Percentiles rank a stretch among this genome's conserved stretches.
phyloP scores from a whole-genome alignment of 306 rosid species.

The Gleditsia sinensis region DNA sequence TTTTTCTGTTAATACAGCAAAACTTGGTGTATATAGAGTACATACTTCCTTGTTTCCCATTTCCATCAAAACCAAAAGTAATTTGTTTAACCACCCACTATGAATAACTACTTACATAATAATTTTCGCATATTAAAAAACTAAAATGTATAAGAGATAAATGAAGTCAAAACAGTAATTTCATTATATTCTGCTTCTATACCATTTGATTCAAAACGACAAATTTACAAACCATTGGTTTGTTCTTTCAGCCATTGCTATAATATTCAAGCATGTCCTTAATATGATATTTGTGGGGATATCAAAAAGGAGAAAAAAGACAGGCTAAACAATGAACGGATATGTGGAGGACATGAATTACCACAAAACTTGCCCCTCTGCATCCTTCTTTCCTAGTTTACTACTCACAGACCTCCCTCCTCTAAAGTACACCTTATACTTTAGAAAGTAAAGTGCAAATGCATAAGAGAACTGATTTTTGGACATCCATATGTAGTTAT shows the following conservation, averaged over 20 bases:
- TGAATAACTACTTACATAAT: too few species aligned
- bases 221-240: background rate
- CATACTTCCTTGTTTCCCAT: too few species aligned
- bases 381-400: conserved; percentile 17
- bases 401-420: too few species aligned
- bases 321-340: conserved; percentile 31
- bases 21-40: too few species aligned
- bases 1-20: too few species aligned
- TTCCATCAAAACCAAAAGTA: too few species aligned
- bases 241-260: background rate
- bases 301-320: background rate
- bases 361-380: conserved; percentile 50
- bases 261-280: conserved; percentile 1
- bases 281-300: background rate
- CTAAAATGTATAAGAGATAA: background rate
- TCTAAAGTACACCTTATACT: too few species aligned
- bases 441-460: too few species aligned
- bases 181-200: background rate
- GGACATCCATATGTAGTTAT: too few species aligned
- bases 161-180: background rate
- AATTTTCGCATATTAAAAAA: too few species aligned
- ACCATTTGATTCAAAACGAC: background rate
- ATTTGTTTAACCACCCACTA: too few species aligned
- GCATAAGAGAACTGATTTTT: too few species aligned
- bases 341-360: conserved; percentile 32